These are phyloP conservation scores for Massariosphaeria phaeospora DNA, from an alignment of 495 filamentous ascomycete genomes.

Conservation along the genomic window DNA sequence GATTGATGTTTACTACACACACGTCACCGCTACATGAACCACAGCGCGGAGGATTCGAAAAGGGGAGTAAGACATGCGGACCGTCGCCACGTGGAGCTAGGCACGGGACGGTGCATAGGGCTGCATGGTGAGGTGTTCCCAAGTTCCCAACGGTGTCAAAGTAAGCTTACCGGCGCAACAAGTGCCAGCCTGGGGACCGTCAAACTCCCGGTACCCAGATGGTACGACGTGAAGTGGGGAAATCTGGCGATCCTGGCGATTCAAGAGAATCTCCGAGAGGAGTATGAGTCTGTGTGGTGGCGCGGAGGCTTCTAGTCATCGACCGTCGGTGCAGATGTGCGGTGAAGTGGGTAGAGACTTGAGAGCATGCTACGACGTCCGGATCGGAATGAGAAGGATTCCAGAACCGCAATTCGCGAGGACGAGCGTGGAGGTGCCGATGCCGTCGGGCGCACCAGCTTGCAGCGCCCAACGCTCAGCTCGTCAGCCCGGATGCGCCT, in stretches of 20 bases:
- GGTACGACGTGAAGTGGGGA: constrained; percentile 7
- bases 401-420: neutral
- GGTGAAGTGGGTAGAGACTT: no score
- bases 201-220: constrained; percentile 3
- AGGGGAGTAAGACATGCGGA: constrained; percentile 24
- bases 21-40: no score
- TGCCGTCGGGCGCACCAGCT: neutral
- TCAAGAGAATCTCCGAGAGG: constrained; percentile 5
- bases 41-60: no score
- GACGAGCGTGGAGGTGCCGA: neutral
- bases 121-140: no score
- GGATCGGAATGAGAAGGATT: no score
- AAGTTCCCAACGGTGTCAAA: neutral
- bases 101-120: constrained; percentile 31
- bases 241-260: constrained; percentile 16
- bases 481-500: constrained; percentile 2
- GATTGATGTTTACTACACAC: neutral
- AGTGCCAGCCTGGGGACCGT: constrained; percentile 14
- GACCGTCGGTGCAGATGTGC: no score
- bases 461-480: constrained; percentile 4
- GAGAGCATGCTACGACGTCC: no score
- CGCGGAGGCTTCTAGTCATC: no score
- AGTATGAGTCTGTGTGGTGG: no score
- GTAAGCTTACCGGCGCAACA: constrained; percentile 24
- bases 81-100: constrained; percentile 26